Conservation (phyloP, 208 protist species). For the Acanthamoeba culbertsoni region DNA sequence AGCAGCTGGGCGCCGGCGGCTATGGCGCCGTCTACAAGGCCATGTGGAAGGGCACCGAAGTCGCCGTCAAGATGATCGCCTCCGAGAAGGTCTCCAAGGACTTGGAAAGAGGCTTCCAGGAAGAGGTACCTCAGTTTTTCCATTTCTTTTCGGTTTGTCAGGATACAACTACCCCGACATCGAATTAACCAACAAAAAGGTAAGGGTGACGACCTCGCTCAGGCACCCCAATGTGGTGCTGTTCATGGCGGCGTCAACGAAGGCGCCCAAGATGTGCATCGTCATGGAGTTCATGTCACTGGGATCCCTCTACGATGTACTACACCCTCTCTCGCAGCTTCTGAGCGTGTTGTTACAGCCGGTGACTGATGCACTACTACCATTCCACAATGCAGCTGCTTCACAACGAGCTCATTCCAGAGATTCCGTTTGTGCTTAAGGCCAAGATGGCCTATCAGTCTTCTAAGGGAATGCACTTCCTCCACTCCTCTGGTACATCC, state of each 20-base stretch:
- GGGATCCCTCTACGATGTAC: constrained; percentile 16
- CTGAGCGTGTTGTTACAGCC: neutral
- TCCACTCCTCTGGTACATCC: neutral
- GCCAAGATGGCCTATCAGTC: neutral
- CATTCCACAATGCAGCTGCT: neutral
- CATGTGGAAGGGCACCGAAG: neutral
- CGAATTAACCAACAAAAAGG: neutral
- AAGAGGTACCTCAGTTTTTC: too few species aligned
- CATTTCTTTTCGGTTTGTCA: neutral
- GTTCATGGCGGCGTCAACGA: constrained; percentile 69
- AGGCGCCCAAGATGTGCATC: constrained; percentile 17
- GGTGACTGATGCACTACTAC: too few species aligned
- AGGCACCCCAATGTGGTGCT: constrained; percentile 73
- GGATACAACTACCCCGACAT: neutral
- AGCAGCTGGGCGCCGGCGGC: neutral
- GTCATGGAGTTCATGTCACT: constrained; percentile 21
- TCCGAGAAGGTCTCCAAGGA: neutral
- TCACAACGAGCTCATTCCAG: neutral
- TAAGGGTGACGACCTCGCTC: constrained; percentile 67
- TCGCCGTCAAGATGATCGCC: neutral
- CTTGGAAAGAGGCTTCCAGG: neutral
- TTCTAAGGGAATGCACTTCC: neutral
- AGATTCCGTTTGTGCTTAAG: neutral
- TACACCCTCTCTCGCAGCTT: neutral
- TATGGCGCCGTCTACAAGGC: neutral